Evolutionary conservation across 1,284 basidiomycete species (phyloP).

Genomic region (Trichosporon sp.): DNA sequence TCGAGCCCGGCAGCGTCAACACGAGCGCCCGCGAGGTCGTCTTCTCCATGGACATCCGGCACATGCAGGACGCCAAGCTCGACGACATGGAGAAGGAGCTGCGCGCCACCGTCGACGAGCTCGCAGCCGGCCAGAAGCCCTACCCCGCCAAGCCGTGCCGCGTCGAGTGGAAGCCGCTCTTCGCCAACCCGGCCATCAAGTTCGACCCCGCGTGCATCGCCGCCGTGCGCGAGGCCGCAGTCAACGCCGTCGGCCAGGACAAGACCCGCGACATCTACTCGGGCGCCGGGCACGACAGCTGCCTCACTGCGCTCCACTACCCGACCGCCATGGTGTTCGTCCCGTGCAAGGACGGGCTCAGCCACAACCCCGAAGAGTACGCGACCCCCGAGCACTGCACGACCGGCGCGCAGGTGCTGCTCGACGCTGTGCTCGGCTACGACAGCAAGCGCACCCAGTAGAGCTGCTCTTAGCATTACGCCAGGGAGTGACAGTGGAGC

Average conservation of each 20-base stretch:
- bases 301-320: conserved; percentile 17
- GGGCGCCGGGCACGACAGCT: conserved; percentile 31
- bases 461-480: background rate
- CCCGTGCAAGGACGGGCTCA: conserved; percentile 31
- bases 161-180: conserved; percentile 16
- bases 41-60: conserved; percentile 29
- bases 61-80: conserved; percentile 19
- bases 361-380: conserved; percentile 33
- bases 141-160: background rate
- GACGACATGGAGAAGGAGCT: conserved; percentile 22
- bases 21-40: conserved; percentile 19
- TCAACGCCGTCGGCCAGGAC: conserved; percentile 9
- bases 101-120: conserved; percentile 8
- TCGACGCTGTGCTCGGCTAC: conserved; percentile 21
- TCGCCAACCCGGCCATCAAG: conserved; percentile 11
- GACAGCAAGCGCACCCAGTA: conserved; percentile 5
- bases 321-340: conserved; percentile 39
- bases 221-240: conserved; percentile 10
- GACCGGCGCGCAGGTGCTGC: conserved; percentile 20
- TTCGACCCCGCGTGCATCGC: conserved; percentile 14
- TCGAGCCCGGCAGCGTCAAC: conserved; percentile 22
- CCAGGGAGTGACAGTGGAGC: background rate
- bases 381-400: conserved; percentile 27
- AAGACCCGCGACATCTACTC: conserved; percentile 15
- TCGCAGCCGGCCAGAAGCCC: conserved; percentile 4